A percentile compares a stretch with the other conserved stretches of the same genome.
phyloP scores from a whole-genome alignment of 345 rosid genomes.

The Noccaea caerulescens region DNA sequence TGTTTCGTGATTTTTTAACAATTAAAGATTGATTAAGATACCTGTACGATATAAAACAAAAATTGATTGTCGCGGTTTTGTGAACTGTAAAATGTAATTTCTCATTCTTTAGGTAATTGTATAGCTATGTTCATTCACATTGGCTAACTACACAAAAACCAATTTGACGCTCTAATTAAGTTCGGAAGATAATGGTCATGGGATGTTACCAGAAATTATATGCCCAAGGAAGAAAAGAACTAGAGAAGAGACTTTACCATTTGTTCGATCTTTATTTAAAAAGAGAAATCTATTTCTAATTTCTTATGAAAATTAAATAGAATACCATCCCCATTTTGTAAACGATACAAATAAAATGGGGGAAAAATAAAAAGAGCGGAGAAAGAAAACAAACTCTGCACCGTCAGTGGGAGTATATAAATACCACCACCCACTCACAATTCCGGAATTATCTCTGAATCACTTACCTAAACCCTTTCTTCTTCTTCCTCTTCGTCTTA shows the following conservation, averaged over 20 bases:
- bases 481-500: not conserved
- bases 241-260: not conserved
- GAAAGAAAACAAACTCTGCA: conserved; percentile 27
- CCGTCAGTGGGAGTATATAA: conserved; percentile 35
- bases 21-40: not conserved
- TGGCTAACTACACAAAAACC: not conserved
- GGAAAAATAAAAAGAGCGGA: not conserved
- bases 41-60: too few species aligned
- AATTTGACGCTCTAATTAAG: not conserved
- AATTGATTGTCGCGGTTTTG: not conserved
- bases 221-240: not conserved
- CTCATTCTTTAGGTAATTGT: not conserved
- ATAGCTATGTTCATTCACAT: not conserved
- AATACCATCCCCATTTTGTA: not conserved
- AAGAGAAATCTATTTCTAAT: not conserved
- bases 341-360: not conserved
- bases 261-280: too few species aligned
- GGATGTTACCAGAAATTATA: conserved; percentile 9
- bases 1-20: not conserved
- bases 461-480: conserved; percentile 27
- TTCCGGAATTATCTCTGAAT: conserved; percentile 41
- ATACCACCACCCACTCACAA: conserved; percentile 35
- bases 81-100: not conserved
- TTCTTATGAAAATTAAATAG: not conserved
- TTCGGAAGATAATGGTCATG: not conserved